Evolutionary conservation across 2,329 filamentous ascomycete species (phyloP).

Genomic region (Magnaporthiopsis rhizophila): DNA sequence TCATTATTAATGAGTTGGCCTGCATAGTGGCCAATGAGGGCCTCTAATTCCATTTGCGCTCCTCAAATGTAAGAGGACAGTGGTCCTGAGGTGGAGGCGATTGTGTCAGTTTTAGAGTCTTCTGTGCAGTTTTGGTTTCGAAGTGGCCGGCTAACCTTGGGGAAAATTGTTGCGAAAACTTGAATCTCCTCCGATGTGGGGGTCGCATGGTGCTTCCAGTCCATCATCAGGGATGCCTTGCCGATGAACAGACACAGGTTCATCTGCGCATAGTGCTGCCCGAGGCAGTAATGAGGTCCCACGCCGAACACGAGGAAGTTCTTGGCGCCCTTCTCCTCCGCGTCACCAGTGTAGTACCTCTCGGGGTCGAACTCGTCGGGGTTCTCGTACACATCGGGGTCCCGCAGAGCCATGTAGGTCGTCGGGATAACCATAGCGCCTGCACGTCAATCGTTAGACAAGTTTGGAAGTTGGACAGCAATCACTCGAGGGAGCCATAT

Average conservation of each 20-base stretch:
- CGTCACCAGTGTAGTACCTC: slow-evolving; percentile 82
- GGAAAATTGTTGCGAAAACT: slow-evolving; percentile 98
- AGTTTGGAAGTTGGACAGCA: too few relatives aligned
- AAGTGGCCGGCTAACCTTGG: slow-evolving; percentile 58
- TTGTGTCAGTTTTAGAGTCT: slow-evolving; percentile 16
- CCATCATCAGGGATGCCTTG: slow-evolving; percentile 76
- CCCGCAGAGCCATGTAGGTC: slow-evolving; percentile 82
- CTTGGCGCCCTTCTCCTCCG: slow-evolving; percentile 78
- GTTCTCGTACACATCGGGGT: slow-evolving; percentile 84
- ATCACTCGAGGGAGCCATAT: background rate
- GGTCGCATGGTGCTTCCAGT: slow-evolving; percentile 87
- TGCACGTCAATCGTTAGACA: slow-evolving; percentile 15
- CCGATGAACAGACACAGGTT: slow-evolving; percentile 86
- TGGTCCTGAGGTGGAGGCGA: slow-evolving; percentile 55
- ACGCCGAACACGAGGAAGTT: slow-evolving; percentile 96
- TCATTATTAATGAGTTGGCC: background rate
- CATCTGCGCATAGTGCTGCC: slow-evolving; percentile 82
- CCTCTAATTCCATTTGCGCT: slow-evolving; percentile 33
- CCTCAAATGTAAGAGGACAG: slow-evolving; percentile 67
- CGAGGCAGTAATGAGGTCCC: slow-evolving; percentile 92
- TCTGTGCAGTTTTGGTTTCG: slow-evolving; percentile 5
- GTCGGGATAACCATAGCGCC: slow-evolving; percentile 92
- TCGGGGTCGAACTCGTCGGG: slow-evolving; percentile 87
- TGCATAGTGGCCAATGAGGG: background rate
- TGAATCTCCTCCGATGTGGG: slow-evolving; percentile 86